Conservation (phyloP, 2,329 filamentous ascomycete genomes). For the Calcarisporium arbuscula region DNA sequence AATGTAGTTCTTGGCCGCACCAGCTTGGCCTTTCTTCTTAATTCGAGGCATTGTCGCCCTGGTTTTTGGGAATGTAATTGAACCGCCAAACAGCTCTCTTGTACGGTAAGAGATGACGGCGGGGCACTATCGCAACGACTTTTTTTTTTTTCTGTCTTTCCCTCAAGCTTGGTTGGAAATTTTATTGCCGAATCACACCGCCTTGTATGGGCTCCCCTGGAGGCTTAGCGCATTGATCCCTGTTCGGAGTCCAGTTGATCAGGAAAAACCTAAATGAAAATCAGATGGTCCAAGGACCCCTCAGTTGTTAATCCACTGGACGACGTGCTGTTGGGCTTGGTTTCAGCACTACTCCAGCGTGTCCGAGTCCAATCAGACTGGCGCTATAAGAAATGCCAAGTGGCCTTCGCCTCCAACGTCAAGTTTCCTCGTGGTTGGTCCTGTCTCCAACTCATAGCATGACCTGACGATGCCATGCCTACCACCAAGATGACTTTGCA, state of each 20-base stretch:
- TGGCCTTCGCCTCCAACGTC: conserved; percentile 17
- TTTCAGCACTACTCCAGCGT: too few species aligned
- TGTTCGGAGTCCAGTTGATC: too few species aligned
- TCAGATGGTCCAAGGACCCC: too few species aligned
- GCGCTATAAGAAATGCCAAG: conserved; percentile 22
- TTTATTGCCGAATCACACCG: conserved; percentile 28
- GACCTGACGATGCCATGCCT: conserved; percentile 27
- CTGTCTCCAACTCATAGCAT: conserved; percentile 13
- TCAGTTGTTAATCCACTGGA: too few species aligned
- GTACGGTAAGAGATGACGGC: conserved; percentile 20
- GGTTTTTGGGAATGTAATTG: too few species aligned
- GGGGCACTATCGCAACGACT: conserved; percentile 24
- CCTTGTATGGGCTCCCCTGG: conserved; percentile 8
- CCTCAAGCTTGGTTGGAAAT: conserved; percentile 18
- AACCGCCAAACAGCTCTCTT: too few species aligned
- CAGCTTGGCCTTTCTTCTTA: conserved; percentile 89
- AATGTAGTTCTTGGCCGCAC: conserved; percentile 96
- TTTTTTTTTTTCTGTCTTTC: conserved; percentile 28
- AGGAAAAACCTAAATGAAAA: too few species aligned
- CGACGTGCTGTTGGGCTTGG: too few species aligned
- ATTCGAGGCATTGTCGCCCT: conserved; percentile 58
- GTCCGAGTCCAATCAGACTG: too few species aligned
- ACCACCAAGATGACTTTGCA: conserved; percentile 31
- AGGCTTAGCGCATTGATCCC: conserved; percentile 15
- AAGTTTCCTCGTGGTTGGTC: neutral